phyloP scores from a whole-genome alignment of 2,329 filamentous ascomycete genomes.

The Fusarium graminum region DNA sequence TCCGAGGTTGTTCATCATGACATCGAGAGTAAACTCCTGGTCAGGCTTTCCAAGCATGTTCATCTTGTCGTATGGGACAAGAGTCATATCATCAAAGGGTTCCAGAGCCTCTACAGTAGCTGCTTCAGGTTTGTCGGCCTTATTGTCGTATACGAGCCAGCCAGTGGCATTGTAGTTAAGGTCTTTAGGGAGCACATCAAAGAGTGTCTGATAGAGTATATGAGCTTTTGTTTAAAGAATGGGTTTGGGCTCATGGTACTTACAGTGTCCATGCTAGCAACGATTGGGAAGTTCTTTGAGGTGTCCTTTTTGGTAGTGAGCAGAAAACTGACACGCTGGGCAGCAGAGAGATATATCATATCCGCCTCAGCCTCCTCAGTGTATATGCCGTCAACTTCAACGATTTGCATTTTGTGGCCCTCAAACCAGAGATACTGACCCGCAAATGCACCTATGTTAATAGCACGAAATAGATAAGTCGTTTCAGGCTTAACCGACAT shows the following conservation, averaged over 20 bases:
- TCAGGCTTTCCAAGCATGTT: constrained; percentile 72
- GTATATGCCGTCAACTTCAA: constrained; percentile 81
- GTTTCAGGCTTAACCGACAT: constrained; percentile 73
- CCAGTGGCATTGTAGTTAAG: constrained; percentile 78
- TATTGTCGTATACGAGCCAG: constrained; percentile 70
- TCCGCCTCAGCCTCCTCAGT: constrained; percentile 70
- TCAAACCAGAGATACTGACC: constrained; percentile 76
- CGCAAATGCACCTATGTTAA: constrained; percentile 81
- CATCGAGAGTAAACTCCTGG: constrained; percentile 71
- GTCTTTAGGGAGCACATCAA: constrained; percentile 74
- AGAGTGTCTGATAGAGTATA: constrained; percentile 64
- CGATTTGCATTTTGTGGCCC: constrained; percentile 74
- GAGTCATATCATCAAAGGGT: constrained; percentile 79
- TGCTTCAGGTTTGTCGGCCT: constrained; percentile 62
- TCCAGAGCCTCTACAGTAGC: constrained; percentile 71
- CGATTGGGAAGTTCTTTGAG: constrained; percentile 73
- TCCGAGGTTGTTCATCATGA: constrained; percentile 72
- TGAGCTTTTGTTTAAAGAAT: constrained; percentile 1
- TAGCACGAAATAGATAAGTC: constrained; percentile 78
- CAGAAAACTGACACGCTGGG: constrained; percentile 74
- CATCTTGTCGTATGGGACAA: constrained; percentile 77
- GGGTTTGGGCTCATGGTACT: constrained; percentile 27
- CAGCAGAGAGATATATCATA: constrained; percentile 75
- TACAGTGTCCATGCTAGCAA: constrained; percentile 77
- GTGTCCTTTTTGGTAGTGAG: constrained; percentile 74